Evolutionary conservation across 495 filamentous ascomycete species (phyloP), one percentile per base, ranked within the genome.

Genomic region (Hypomontagnella submonticulosa): DNA sequence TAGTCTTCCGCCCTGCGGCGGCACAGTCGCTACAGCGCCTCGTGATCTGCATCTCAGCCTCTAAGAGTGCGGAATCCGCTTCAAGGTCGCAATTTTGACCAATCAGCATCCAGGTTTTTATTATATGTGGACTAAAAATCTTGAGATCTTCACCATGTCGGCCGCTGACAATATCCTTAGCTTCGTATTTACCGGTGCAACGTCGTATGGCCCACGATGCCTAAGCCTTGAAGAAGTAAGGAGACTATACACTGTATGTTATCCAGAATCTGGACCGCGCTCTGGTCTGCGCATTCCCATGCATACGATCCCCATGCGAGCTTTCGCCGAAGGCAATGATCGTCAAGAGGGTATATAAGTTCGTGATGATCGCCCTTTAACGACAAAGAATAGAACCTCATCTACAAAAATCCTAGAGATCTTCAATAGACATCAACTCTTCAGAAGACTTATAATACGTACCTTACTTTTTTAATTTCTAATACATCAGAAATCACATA

Each of bases 11-110:
- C 46, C 38, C 1, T 27, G 20, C 2, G 40, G 48, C 42, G 54
- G 62, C 62, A 57, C 63, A 44, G 49, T 0, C 13, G 19, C 47
- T 16, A 41, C 19, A 34, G 16, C 11, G 30, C 36, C 62, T 65
- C 49, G 62, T 59, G 62, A 59, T 59, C 40, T 49, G 9, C 1
- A 40, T 32, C 62, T 59, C 20, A 59, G 62, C 62, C 62, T 36
- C 62, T 47, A 13, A 4, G 41, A 3, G 47, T 3, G 23, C 33
- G 30, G 27, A 30, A 38, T 27, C 20, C 34, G 53, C 34, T 15
- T 18, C 33, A 18, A 41, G 19, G 23, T 12, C 44, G 15, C 20
- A 37, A n/a, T 43, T 40, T 13, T 8, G 11, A 0, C 63, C 63
- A 66, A 66, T 66, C 36, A 60, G 10, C 2, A 36, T 4, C 7